Evolutionary conservation across 768 basidiomycete genomes (phyloP).

Genomic region (Agrocybe chaxingu): DNA sequence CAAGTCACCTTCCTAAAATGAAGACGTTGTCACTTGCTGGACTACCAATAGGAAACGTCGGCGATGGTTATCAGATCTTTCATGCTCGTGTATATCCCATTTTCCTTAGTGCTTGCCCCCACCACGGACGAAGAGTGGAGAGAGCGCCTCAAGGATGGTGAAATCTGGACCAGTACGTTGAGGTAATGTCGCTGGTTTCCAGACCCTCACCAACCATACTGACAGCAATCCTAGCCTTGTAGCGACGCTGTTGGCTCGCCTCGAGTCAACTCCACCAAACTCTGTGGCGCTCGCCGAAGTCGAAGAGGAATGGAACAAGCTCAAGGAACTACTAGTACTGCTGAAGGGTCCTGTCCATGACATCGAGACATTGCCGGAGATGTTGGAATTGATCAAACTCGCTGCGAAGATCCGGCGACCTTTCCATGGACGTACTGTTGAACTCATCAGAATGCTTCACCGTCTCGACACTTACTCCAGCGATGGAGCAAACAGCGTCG

Average conservation of each 20-base stretch:
- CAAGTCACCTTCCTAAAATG: no score
- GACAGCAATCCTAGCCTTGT: background rate
- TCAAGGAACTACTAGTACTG: background rate
- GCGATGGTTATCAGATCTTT: no score
- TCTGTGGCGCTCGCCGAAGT: background rate
- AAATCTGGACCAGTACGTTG: no score
- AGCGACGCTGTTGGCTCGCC: background rate
- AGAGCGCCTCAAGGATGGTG: no score
- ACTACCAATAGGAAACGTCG: no score
- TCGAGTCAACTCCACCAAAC: background rate
- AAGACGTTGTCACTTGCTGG: no score
- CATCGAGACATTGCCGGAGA: slow-evolving; percentile 1
- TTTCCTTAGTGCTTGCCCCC: no score
- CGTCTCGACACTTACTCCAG: slow-evolving; percentile 1
- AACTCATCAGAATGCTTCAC: slow-evolving; percentile 2
- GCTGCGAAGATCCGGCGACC: background rate
- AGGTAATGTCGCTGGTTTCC: no score
- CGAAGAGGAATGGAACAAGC: background rate
- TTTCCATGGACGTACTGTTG: slow-evolving; percentile 4
- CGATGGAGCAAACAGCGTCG: background rate
- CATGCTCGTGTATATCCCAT: no score
- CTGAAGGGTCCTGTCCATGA: background rate
- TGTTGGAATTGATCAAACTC: slow-evolving; percentile 8
- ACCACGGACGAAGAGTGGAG: no score
- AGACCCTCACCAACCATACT: no score